Conservation (phyloP, 805 yeast genomes). For the Suhomyces kilbournensis region DNA sequence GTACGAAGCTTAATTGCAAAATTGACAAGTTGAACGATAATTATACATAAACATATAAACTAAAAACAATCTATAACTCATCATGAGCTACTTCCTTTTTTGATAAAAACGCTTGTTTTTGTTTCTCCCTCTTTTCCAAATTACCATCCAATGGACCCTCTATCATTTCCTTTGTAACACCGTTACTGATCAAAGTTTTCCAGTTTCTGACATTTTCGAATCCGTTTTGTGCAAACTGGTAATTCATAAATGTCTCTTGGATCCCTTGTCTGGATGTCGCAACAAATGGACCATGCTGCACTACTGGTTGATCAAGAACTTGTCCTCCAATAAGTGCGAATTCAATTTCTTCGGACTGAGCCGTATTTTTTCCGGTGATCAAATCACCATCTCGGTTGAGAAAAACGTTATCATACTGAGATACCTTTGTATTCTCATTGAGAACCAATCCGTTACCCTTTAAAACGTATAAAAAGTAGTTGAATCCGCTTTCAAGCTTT, state of each 20-base stretch:
- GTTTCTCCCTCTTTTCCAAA: constrained; percentile 28
- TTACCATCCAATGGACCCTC: constrained; percentile 38
- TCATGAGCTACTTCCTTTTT: background rate
- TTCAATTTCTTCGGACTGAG: constrained; percentile 42
- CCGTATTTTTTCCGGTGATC: constrained; percentile 39
- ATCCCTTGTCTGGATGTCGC: constrained; percentile 67
- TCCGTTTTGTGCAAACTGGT: constrained; percentile 65
- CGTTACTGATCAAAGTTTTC: constrained; percentile 47
- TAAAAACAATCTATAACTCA: background rate
- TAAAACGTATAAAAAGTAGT: constrained; percentile 66
- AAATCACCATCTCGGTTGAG: constrained; percentile 67
- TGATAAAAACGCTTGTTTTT: constrained; percentile 8
- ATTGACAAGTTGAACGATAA: too few species aligned
- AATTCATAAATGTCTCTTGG: constrained; percentile 67
- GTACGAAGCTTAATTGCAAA: too few species aligned
- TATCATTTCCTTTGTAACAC: constrained; percentile 42
- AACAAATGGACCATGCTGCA: constrained; percentile 92
- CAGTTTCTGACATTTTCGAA: constrained; percentile 65
- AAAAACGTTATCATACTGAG: constrained; percentile 53
- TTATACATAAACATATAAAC: background rate
- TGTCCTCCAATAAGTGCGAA: constrained; percentile 76
- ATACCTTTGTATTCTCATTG: constrained; percentile 37
- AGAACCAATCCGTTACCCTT: constrained; percentile 54
- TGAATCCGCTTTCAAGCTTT: constrained; percentile 56
- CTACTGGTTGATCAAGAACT: constrained; percentile 69